Percentiles rank a stretch among this genome's conserved stretches.
Evolutionary conservation across 495 filamentous ascomycete genomes (phyloP).

Genomic region (Lindgomyces ingoldianus): DNA sequence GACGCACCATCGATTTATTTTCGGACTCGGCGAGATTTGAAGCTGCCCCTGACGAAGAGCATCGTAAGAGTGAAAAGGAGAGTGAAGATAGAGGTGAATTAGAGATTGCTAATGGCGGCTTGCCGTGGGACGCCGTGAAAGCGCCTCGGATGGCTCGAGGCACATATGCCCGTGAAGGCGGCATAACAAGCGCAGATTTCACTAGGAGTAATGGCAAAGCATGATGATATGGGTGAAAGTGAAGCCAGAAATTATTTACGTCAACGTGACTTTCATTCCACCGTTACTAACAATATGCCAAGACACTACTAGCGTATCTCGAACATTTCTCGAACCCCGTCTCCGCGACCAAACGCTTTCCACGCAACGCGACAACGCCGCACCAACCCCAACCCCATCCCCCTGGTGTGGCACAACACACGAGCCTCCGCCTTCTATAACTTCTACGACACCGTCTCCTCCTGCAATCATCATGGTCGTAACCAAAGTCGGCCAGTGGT

Average conservation of each 20-base stretch:
- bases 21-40: neutral
- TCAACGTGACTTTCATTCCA: neutral
- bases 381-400: neutral
- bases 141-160: neutral
- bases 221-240: neutral
- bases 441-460: neutral
- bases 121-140: neutral
- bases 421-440: slow-evolving; percentile 1
- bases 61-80: slow-evolving; percentile 1
- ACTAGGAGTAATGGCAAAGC: neutral
- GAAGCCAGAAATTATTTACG: neutral
- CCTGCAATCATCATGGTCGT: slow-evolving; percentile 72
- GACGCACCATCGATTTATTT: slow-evolving; percentile 8
- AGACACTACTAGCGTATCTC: neutral
- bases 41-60: neutral
- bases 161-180: neutral
- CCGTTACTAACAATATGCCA: neutral
- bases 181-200: neutral
- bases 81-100: too few species aligned
- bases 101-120: too few species aligned
- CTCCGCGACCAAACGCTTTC: neutral
- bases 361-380: neutral
- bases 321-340: neutral
- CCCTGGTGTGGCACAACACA: neutral
- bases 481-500: slow-evolving; percentile 97